Percentiles rank a stretch among this genome's conserved stretches.
Evolutionary conservation across 306 rosid genomes (phyloP).

Genomic region (Cicer chorassanicum): DNA sequence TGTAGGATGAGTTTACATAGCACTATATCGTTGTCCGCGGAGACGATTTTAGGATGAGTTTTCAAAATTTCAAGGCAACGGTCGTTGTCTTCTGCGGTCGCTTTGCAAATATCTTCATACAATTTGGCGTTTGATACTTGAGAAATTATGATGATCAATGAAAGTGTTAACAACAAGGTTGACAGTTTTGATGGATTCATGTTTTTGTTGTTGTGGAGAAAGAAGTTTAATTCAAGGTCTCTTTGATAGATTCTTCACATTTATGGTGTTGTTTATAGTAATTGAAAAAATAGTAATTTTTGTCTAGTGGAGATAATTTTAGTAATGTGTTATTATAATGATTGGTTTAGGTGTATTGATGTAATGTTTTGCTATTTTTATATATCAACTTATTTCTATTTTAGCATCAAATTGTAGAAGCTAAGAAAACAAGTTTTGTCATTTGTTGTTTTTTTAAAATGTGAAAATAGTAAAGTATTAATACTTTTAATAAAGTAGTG

Average conservation of each 20-base stretch:
- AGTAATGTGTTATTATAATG: slow-evolving; percentile 21
- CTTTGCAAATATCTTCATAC: slow-evolving; percentile 4
- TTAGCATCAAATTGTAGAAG: background rate
- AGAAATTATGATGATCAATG: slow-evolving; percentile 38
- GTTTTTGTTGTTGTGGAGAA: slow-evolving; percentile 17
- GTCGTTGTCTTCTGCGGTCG: background rate
- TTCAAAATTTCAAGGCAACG: slow-evolving; percentile 31
- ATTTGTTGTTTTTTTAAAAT: background rate
- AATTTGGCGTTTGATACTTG: background rate
- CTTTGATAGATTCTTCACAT: background rate
- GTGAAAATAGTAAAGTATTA: background rate
- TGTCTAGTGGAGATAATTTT: background rate
- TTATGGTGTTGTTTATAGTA: slow-evolving; percentile 4
- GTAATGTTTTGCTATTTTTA: slow-evolving; percentile 32
- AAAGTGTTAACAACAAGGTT: slow-evolving; percentile 37
- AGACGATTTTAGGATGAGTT: background rate
- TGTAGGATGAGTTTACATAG: slow-evolving; percentile 5
- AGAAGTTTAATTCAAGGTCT: slow-evolving; percentile 12
- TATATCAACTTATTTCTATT: background rate
- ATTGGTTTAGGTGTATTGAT: slow-evolving; percentile 7
- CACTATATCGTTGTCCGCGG: background rate
- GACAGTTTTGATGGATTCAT: slow-evolving; percentile 39
- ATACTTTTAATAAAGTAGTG: background rate
- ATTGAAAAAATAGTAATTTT: background rate
- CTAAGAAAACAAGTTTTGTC: background rate